Evolutionary conservation across 768 basidiomycete species (phyloP).

Genomic region (Royoungia palumana): DNA sequence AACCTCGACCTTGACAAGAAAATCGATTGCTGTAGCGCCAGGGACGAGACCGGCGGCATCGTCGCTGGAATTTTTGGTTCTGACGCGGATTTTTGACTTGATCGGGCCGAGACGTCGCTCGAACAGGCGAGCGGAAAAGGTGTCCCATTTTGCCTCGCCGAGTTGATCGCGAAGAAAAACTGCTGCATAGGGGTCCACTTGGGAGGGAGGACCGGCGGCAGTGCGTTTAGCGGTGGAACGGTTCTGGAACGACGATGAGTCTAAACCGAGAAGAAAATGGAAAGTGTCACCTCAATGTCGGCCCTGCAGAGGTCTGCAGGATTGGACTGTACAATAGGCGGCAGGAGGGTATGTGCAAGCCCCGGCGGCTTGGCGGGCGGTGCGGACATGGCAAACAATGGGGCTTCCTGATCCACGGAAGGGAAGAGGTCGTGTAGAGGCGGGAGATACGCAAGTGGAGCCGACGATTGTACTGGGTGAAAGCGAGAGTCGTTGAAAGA

Average conservation of each 20-base stretch:
- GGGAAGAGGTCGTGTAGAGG: constrained; percentile 25
- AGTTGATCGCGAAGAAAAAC: constrained; percentile 44
- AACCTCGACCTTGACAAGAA: constrained; percentile 51
- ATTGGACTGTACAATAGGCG: constrained; percentile 34
- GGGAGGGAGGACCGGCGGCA: constrained; percentile 18
- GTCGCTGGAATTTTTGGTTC: constrained; percentile 28
- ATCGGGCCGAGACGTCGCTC: constrained; percentile 42
- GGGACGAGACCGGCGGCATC: constrained; percentile 25
- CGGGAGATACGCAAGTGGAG: constrained; percentile 25
- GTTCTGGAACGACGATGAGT: constrained; percentile 22
- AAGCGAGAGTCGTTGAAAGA: constrained; percentile 27
- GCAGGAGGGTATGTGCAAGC: constrained; percentile 30
- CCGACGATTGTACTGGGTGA: constrained; percentile 24
- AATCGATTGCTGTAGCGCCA: constrained; percentile 46
- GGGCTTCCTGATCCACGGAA: constrained; percentile 12
- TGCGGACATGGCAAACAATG: constrained; percentile 18
- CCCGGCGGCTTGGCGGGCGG: constrained; percentile 23
- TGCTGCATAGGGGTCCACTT: constrained; percentile 43
- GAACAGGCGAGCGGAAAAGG: constrained; percentile 46
- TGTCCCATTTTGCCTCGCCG: constrained; percentile 42
- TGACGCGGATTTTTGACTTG: constrained; percentile 36
- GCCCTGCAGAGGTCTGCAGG: constrained; percentile 25
- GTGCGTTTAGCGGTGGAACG: constrained; percentile 28
- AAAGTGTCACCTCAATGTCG: constrained; percentile 24
- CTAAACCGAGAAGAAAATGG: neutral